Conservation (phyloP, 2,329 filamentous ascomycete genomes). For the Penicillium decumbens region DNA sequence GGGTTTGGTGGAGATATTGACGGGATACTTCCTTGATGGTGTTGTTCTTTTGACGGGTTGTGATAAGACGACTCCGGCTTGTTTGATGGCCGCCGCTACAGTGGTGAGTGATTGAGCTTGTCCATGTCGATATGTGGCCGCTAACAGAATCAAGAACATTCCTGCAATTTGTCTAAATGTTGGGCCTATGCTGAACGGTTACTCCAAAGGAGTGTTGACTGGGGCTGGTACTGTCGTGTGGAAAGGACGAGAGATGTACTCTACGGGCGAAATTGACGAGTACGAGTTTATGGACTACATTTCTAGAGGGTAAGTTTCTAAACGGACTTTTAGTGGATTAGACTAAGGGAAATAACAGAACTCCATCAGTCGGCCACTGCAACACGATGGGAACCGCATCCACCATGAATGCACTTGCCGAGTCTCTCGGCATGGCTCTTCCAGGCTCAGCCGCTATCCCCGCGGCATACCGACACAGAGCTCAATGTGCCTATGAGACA, state of each 20-base stretch:
- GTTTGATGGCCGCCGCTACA: constrained; percentile 51
- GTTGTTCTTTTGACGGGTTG: constrained; percentile 51
- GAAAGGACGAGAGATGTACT: constrained; percentile 48
- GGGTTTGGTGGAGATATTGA: constrained; percentile 47
- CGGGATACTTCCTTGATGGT: constrained; percentile 49
- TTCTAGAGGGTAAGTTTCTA: constrained; percentile 33
- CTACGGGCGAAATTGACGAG: constrained; percentile 45
- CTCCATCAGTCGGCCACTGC: constrained; percentile 48
- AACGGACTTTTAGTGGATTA: background rate
- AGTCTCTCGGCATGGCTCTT: constrained; percentile 52
- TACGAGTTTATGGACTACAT: constrained; percentile 47
- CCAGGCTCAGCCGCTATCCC: constrained; percentile 51
- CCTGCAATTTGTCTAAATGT: constrained; percentile 52
- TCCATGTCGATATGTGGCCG: background rate
- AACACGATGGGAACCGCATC: constrained; percentile 54
- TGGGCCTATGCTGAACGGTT: constrained; percentile 52
- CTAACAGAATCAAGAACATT: constrained; percentile 40
- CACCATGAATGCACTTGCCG: constrained; percentile 52
- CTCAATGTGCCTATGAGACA: constrained; percentile 48
- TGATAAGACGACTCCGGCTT: constrained; percentile 52
- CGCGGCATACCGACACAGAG: constrained; percentile 48
- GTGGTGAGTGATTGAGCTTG: constrained; percentile 31
- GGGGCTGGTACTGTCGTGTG: constrained; percentile 48
- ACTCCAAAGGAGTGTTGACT: constrained; percentile 39
- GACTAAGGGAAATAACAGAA: constrained; percentile 23